Evolutionary conservation across 495 filamentous ascomycete genomes (phyloP).

Genomic region (Aspergillus indologenus): DNA sequence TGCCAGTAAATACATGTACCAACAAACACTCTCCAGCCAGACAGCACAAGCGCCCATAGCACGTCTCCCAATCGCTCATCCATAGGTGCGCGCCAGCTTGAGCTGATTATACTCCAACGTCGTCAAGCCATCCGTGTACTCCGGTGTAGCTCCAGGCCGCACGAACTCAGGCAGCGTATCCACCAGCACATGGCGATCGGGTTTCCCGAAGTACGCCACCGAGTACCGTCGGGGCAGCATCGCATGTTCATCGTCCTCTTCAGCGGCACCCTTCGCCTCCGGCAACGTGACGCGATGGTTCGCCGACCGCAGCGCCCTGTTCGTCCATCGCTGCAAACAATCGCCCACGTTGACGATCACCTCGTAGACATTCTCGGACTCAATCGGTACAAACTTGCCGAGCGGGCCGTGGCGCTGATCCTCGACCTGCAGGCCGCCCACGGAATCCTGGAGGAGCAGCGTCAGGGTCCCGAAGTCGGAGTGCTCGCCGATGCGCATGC

Average conservation of each 20-base stretch:
- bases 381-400: slow-evolving; percentile 42
- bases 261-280: slow-evolving; percentile 16
- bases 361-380: slow-evolving; percentile 45
- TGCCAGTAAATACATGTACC: too few species aligned
- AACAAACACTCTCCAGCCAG: too few species aligned
- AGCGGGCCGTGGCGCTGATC: slow-evolving; percentile 24
- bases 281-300: slow-evolving; percentile 30
- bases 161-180: slow-evolving; percentile 24
- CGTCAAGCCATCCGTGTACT: too few species aligned
- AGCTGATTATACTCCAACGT: too few species aligned
- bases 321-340: slow-evolving; percentile 58
- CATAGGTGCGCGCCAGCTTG: too few species aligned
- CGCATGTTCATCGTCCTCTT: slow-evolving; percentile 5
- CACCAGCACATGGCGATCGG: slow-evolving; percentile 22
- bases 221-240: slow-evolving; percentile 28
- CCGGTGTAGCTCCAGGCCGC: too few species aligned
- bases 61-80: too few species aligned
- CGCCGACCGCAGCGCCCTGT: slow-evolving; percentile 43
- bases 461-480: slow-evolving; percentile 49
- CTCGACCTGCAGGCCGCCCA: slow-evolving; percentile 46
- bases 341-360: slow-evolving; percentile 65
- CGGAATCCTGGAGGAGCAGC: slow-evolving; percentile 47
- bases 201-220: slow-evolving; percentile 32
- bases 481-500: slow-evolving; percentile 38
- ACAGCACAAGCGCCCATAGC: too few species aligned